These are phyloP conservation scores for Aspergillus kassunensis DNA, from an alignment of 495 filamentous ascomycete species.

Conservation along the genomic window DNA sequence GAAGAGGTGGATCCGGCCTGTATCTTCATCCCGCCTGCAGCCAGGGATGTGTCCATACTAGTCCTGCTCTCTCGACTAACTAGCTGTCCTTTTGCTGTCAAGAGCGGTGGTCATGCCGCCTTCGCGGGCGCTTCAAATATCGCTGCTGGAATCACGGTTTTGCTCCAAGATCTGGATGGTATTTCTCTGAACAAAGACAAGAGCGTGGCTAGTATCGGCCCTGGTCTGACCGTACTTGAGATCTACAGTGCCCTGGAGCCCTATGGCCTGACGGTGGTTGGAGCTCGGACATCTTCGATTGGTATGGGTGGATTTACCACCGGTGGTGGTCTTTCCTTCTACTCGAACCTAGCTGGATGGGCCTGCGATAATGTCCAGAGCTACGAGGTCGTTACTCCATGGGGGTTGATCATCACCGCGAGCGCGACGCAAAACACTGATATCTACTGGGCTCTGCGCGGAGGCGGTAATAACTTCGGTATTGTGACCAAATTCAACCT, in stretches of 20 bases:
- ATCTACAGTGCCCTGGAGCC: conserved; percentile 36
- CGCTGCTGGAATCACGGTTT: conserved; percentile 46
- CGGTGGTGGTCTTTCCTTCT: conserved; percentile 41
- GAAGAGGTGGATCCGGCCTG: too few relatives aligned
- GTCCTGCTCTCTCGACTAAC: too few relatives aligned
- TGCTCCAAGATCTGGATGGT: conserved; percentile 42
- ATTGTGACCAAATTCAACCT: conserved; percentile 49
- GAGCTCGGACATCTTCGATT: conserved; percentile 38
- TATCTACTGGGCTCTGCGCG: conserved; percentile 51
- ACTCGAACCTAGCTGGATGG: conserved; percentile 36
- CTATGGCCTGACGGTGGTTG: conserved; percentile 29
- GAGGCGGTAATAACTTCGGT: conserved; percentile 51
- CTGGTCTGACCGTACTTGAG: conserved; percentile 41
- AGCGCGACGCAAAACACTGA: conserved; percentile 37
- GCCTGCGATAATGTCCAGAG: conserved; percentile 46
- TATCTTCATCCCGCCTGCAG: too few relatives aligned
- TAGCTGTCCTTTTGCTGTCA: too few relatives aligned
- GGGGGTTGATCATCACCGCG: conserved; percentile 44
- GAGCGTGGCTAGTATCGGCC: conserved; percentile 32
- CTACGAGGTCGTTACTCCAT: conserved; percentile 46
- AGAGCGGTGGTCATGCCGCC: too few relatives aligned
- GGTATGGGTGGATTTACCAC: conserved; percentile 40
- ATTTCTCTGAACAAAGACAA: conserved; percentile 32
- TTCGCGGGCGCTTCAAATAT: too few relatives aligned
- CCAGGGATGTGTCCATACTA: too few relatives aligned